Base-by-base conservation (phyloP, 371 early-diverging fungal species). In the Actinomortierella wolfii region DNA sequence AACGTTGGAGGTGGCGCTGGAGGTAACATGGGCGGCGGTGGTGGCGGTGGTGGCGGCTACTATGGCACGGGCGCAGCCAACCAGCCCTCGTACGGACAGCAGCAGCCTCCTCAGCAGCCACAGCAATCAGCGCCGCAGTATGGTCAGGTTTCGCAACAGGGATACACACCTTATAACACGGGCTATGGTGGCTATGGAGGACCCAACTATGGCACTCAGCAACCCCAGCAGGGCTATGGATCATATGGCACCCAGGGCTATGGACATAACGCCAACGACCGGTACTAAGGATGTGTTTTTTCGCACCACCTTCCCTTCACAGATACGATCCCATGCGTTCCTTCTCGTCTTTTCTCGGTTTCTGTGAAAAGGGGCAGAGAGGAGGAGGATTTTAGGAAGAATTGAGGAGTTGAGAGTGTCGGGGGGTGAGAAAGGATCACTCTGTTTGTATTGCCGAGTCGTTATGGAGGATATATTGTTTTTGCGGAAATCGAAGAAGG, bases 221-320 rank as follows among this genome's bases (percentile, higher is more conserved):
- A 60, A 43, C 62, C 65, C 14, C 71, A 71, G 59, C 71, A 71
- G 44, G 71, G 56, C 57, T 71, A 71, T 51, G 71, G 71, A 50
- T 71, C 71, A 14, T 71, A 71, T 52, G 71, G 71, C 28, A 58
- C 64, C 9, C 71, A 70, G 58, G 65, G 65, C 42, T 71, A 71
- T 51, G 71, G 71, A 42, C 65, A 34, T 11, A 34, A 34, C 11
- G 34, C 34, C 34, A 34, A 34, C 34, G 34, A 34, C 34, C 34
- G 34, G 34, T 34, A 34, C 34, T 34, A 34, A 34, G 34, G 34
- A 34, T 4, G 7, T 34, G 34, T 11, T 34, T 11, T 11, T 11
- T 6, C 34, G 7, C 34, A 4, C 34, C 34, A 34, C 34, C 34
- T 11, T 11, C 34, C 34, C 34, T 34, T 34, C 11, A 4, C 7